Percentiles rank a stretch among this genome's conserved stretches.
These are phyloP conservation scores for Penicillium herquei DNA, from an alignment of 495 filamentous ascomycete species.

Conservation along the genomic window DNA sequence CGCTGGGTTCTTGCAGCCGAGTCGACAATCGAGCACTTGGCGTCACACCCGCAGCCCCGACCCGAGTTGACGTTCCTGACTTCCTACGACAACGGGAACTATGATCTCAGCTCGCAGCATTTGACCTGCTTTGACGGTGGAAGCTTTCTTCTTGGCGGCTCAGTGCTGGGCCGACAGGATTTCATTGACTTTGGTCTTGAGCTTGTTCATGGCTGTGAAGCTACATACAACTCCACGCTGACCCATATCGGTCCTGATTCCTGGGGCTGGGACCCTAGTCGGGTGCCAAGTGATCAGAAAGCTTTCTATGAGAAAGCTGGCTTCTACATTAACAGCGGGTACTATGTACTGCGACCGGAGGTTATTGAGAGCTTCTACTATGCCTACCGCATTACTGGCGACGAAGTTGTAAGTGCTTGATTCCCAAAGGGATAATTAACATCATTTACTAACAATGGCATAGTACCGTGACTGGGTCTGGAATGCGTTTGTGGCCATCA, in stretches of 20 bases:
- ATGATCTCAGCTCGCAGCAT: constrained; percentile 57
- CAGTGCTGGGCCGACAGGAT: constrained; percentile 58
- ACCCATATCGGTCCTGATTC: constrained; percentile 79
- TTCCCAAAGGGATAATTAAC: neutral
- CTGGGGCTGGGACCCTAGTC: constrained; percentile 65
- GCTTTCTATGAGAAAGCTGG: constrained; percentile 64
- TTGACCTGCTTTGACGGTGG: constrained; percentile 84
- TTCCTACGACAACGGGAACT: constrained; percentile 54
- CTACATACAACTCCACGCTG: constrained; percentile 65
- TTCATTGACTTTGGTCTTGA: constrained; percentile 74
- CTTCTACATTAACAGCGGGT: constrained; percentile 65
- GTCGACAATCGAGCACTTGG: constrained; percentile 69
- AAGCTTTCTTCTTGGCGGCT: constrained; percentile 83
- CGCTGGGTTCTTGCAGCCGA: constrained; percentile 78
- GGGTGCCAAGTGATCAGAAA: constrained; percentile 45
- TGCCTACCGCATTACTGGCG: constrained; percentile 74
- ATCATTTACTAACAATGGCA: constrained; percentile 14
- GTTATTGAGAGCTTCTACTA: constrained; percentile 89
- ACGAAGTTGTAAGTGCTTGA: constrained; percentile 39
- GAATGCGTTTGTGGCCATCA: constrained; percentile 74
- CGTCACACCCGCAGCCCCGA: constrained; percentile 65
- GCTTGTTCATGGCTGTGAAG: constrained; percentile 71
- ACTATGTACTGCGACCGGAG: constrained; percentile 77
- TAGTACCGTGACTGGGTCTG: constrained; percentile 84
- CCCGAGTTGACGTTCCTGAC: constrained; percentile 77